Base-by-base conservation (phyloP, 495 filamentous ascomycete genomes). In the Letharia columbiana region DNA sequence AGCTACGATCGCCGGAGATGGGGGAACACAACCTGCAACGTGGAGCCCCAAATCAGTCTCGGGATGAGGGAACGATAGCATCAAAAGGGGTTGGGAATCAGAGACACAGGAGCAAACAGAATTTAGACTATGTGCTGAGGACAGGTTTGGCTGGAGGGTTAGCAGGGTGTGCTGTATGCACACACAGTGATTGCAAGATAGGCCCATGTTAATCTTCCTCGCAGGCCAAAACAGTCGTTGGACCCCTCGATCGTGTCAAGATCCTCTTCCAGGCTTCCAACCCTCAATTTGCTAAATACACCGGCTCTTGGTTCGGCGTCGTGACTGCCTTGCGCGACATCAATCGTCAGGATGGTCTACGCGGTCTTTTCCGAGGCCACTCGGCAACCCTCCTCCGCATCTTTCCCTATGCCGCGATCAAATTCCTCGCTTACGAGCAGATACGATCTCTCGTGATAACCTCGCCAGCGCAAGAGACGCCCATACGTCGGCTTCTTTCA, bases 181-280 rank as follows among this genome's bases (percentile, higher is more conserved):
- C 57, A 31, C 18, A n/a, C 37, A 45, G 37, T 64, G 56, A 47
- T 62, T 10, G 44, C 33, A 28, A 11, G 3, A 33, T 10, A 18
- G 47, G 15, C 41, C 50, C 60, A 45, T 65, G n/a, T 31, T 58
- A 42, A 60, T 39, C 23, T 45, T 10, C 63, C 39, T 58, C 33
- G n/a, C 66, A 96, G 91, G 94, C 90, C 69, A 98, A 98, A 82
- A 96, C 93, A 1, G 80, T 95, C 23, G 96, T 98, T 18, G 94
- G 90, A 37, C 94, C 94, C 44, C 90, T 98, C 63, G 94, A 98
- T 78, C 87, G 94, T 56, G 94, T 98, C 73, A 98, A 98, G 76
- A 98, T 98, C 74, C 88, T 98, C 61, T 98, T 98, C 80, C 94
- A 98, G 77, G 87, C 94, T 62, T 90, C 89, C 65, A 96, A 92